These are phyloP conservation scores for Skeletonema costatum DNA, from an alignment of 108 stramenopile genomes.

Conservation along the genomic window DNA sequence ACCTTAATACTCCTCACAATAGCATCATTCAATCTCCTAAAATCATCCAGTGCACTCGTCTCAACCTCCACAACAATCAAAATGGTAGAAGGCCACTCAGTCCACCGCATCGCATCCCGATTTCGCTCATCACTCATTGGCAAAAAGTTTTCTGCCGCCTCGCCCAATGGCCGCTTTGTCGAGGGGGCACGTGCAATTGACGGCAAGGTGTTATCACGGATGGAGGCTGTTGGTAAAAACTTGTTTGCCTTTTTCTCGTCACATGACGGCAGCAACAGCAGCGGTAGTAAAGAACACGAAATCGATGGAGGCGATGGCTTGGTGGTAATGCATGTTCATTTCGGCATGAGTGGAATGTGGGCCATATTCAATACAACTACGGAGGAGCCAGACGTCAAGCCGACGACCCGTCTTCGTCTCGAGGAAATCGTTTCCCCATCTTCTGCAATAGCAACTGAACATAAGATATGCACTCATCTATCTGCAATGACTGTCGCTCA, in stretches of 20 bases:
- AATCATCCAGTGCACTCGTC: background rate
- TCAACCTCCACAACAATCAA: conserved; percentile 9
- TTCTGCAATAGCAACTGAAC: background rate
- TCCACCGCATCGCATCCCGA: conserved; percentile 68
- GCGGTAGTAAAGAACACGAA: background rate
- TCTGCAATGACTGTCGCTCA: conserved; percentile 77
- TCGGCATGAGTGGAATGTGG: conserved; percentile 80
- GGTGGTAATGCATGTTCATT: conserved; percentile 70
- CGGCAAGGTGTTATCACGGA: conserved; percentile 49
- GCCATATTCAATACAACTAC: conserved; percentile 41
- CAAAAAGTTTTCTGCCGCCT: conserved; percentile 52
- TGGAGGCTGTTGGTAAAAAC: conserved; percentile 84
- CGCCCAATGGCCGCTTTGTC: conserved; percentile 69
- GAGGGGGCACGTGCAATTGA: conserved; percentile 65
- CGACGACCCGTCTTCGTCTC: conserved; percentile 65
- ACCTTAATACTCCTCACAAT: background rate
- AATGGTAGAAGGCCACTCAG: conserved; percentile 76
- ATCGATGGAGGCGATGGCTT: conserved; percentile 15
- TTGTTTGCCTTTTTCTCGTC: conserved; percentile 68
- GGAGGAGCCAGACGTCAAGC: conserved; percentile 55
- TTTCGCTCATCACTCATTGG: conserved; percentile 64
- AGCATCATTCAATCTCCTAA: no score
- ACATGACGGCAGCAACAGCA: background rate
- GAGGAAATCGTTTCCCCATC: conserved; percentile 29
- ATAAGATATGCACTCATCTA: conserved; percentile 53